Evolutionary conservation across 495 filamentous ascomycete species (phyloP).

Genomic region (Penicillium turbatum): DNA sequence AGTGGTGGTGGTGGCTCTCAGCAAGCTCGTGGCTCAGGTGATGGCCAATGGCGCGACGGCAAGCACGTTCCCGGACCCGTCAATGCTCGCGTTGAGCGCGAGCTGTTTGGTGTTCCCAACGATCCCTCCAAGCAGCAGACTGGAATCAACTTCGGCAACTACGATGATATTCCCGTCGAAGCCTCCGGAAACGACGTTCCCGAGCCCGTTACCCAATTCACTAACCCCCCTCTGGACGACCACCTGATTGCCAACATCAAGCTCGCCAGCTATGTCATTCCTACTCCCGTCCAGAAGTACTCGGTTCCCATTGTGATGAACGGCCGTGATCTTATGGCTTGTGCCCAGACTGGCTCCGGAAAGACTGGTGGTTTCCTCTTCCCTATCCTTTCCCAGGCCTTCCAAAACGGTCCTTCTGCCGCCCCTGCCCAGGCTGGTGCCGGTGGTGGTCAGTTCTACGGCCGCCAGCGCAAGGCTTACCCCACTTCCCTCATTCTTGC

Average conservation of each 20-base stretch:
- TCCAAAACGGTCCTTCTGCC: conserved; percentile 75
- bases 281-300: conserved; percentile 97
- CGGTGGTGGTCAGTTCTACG: conserved; percentile 58
- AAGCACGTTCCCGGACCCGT: conserved; percentile 89
- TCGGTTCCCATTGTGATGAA: conserved; percentile 96
- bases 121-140: conserved; percentile 92
- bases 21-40: conserved; percentile 72
- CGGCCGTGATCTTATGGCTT: conserved; percentile 97
- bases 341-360: conserved; percentile 97
- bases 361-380: conserved; percentile 99
- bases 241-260: conserved; percentile 89
- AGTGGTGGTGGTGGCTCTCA: conserved; percentile 42
- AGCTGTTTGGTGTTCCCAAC: conserved; percentile 90
- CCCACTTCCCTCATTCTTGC: conserved; percentile 94
- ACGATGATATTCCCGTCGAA: conserved; percentile 98
- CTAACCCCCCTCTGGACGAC: conserved; percentile 88
- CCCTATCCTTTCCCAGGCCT: conserved; percentile 95
- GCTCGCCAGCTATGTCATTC: conserved; percentile 86
- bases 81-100: conserved; percentile 86
- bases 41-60: conserved; percentile 93
- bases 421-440: conserved; percentile 47
- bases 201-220: conserved; percentile 84
- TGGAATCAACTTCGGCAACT: conserved; percentile 99
- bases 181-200: conserved; percentile 92
- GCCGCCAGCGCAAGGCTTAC: conserved; percentile 88